Evolutionary conservation across 2,329 filamentous ascomycete genomes (phyloP).

Genomic region (Escovopsis weberi): DNA sequence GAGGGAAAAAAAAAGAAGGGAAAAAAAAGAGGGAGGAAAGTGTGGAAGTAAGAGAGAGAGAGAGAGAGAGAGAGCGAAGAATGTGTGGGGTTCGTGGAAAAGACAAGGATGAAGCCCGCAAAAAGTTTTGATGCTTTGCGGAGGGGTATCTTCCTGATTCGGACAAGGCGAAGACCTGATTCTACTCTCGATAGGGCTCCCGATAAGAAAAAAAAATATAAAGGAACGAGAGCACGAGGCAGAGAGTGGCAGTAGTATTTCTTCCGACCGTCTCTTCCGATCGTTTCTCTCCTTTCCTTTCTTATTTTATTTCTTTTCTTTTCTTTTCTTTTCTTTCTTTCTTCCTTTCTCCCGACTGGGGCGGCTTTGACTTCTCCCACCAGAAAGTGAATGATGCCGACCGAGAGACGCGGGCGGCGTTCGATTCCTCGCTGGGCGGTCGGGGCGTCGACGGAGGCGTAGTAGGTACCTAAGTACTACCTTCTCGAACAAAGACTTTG

Average conservation of each 20-base stretch:
- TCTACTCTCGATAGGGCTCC: conserved; percentile 3
- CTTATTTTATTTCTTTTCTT: no score
- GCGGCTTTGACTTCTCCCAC: conserved; percentile 1
- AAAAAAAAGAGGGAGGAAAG: background rate
- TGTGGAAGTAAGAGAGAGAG: no score
- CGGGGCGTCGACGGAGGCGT: background rate
- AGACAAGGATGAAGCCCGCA: no score
- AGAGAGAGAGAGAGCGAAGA: background rate
- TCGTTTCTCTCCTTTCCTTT: background rate
- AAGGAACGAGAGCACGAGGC: conserved; percentile 6
- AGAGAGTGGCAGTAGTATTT: conserved; percentile 8
- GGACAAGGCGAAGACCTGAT: conserved; percentile 1
- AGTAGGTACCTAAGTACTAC: conserved; percentile 6
- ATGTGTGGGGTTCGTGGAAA: no score
- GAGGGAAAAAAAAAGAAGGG: no score
- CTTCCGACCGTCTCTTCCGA: no score
- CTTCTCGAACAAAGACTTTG: conserved; percentile 12
- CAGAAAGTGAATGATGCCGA: conserved; percentile 12
- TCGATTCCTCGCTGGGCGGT: conserved; percentile 1
- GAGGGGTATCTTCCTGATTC: conserved; percentile 3
- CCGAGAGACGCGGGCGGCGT: conserved; percentile 4
- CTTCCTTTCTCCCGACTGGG: conserved; percentile 7
- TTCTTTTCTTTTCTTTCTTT: no score
- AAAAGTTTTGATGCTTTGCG: background rate
- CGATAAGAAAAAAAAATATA: conserved; percentile 5